Evolutionary conservation across 305 asterid genomes (phyloP), one percentile per base, ranked within the genome.

Genomic region (Fraxinus baroniana): DNA sequence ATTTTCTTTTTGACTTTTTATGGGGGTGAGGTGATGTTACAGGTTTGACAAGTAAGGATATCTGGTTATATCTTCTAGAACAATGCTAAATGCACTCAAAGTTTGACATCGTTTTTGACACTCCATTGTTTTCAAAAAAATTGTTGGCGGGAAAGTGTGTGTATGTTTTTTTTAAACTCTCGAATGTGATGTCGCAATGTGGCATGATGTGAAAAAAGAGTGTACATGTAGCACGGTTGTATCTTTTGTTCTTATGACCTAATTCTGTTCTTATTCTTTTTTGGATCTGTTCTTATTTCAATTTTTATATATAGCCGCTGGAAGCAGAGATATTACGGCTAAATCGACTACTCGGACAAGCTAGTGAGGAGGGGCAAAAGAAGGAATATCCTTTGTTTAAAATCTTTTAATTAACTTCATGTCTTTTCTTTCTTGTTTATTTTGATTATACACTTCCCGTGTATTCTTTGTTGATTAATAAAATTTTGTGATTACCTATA

Each of bases 371-470:
- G 87, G 98, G 97, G 83, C 94, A 86, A 72, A 90, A 91, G 87
- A 92, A 92, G 80, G 97, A 95, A 97, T 97, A 95, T 97, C 99
- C 99, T 97, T 91, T 84, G 70, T 76, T 77, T 75, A 82, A 78
- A 62, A 18, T 39, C 57, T 30, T 75, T 60, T 55, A 78, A 32
- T 5, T 36, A 36, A 7, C 41, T 36, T 36, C 41, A 36, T 6
- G 41, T 36, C 10, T 1, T 36, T 36, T 7, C 8, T 36, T 7
- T 36, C 41, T 7, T 36, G 41, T 36, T 36, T 36, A 36, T 1
- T 36, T 36, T 36, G 41, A 36, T 1, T 7, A 36, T 36, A 36
- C 41, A 36, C 41, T 36, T 7, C 41, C 41, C 41, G 41, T 36
- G 41, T 36, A 36, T 36, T 6, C 41, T 36, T 36, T 4, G 39